Base-by-base conservation (phyloP, 345 rosid genomes). In the Arabis alpina region DNA sequence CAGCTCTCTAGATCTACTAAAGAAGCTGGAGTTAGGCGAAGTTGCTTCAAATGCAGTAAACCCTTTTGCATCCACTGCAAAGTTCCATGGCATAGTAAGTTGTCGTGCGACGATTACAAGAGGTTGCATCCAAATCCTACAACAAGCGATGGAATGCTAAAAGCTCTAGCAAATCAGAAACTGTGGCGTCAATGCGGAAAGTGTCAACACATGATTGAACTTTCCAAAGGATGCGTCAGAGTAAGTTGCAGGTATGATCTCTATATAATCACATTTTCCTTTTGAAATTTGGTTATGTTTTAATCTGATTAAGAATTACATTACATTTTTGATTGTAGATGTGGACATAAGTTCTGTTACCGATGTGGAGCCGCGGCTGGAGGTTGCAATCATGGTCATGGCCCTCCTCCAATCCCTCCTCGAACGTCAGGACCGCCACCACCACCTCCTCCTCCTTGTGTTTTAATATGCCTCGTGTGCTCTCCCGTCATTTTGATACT, bases 61-160 rank as follows among this genome's bases (percentile, higher is more conserved):
- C 52, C 66, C 59, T 85, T 90, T 70, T 90, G 94, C 51, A 66
- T 86, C 54, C 27, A 84, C 42, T 90, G 97, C 84, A 86, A 81
- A 79, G 92, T 81, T 52, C 86, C 85, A 10, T 88, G 90, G 92
- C 97, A 90, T 45, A 44, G 40, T n/a, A 24, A 42, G 10, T 62
- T 85, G 84, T 71, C 85, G 0, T 90, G 92, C 66, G 0, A 1
- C 25, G 67, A 55, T 32, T 84, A 81, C 77, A 77, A 11, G 15
- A 41, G 27, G 61, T 59, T 86, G 45, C 79, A 82, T 28, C 30
- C 73, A 32, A 72, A 75, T 16, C 75, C 63, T 2, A 5, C 61
- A 6, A 85, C 80, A 57, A 86, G 82, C 45, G 80, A 70, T 54
- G 54, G 47, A 61, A 64, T 50, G 49, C 70, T 85, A 14, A 75